phyloP scores from a whole-genome alignment of 176 grass and related monocot species.

The Rhipidocladum racemiflorum region DNA sequence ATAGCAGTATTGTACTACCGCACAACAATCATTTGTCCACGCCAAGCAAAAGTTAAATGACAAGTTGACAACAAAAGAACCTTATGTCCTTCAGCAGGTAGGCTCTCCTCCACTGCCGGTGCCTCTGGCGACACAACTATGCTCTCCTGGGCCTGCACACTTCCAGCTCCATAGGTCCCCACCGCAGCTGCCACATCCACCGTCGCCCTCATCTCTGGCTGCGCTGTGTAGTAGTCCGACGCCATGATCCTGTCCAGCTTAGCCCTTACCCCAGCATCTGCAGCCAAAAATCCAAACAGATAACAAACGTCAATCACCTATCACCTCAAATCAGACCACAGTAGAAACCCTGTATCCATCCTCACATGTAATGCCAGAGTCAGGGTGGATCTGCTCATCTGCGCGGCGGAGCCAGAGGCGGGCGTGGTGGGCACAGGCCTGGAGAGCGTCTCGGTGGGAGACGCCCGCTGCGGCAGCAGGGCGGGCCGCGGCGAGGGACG shows the following conservation, averaged over 20 bases:
- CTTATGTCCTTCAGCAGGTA: slow-evolving; percentile 32
- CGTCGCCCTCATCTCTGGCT: slow-evolving; percentile 58
- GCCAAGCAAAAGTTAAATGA: not conserved
- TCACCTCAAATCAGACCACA: not conserved
- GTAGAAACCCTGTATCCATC: not conserved
- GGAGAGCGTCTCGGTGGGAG: slow-evolving; percentile 75
- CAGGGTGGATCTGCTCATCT: slow-evolving; percentile 60
- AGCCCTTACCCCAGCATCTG: slow-evolving; percentile 79
- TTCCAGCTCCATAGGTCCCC: slow-evolving; percentile 44
- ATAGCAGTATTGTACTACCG: not conserved
- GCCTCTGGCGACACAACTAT: slow-evolving; percentile 31
- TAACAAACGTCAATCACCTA: not conserved
- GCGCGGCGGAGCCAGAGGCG: slow-evolving; percentile 59
- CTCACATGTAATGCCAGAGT: slow-evolving; percentile 64
- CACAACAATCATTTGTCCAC: slow-evolving; percentile 1
- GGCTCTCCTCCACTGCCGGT: slow-evolving; percentile 24
- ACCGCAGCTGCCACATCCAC: slow-evolving; percentile 67
- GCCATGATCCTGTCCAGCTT: slow-evolving; percentile 87
- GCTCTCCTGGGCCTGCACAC: slow-evolving; percentile 35
- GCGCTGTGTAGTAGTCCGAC: slow-evolving; percentile 75
- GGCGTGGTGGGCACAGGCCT: slow-evolving; percentile 66
- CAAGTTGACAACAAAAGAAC: not conserved
- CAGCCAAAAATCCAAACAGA: not conserved
- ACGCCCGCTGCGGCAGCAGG: slow-evolving; percentile 55
- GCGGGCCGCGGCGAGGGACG: slow-evolving; percentile 57